phyloP scores from a whole-genome alignment of 257 asterid genomes.

The Anisodus acutangulus region DNA sequence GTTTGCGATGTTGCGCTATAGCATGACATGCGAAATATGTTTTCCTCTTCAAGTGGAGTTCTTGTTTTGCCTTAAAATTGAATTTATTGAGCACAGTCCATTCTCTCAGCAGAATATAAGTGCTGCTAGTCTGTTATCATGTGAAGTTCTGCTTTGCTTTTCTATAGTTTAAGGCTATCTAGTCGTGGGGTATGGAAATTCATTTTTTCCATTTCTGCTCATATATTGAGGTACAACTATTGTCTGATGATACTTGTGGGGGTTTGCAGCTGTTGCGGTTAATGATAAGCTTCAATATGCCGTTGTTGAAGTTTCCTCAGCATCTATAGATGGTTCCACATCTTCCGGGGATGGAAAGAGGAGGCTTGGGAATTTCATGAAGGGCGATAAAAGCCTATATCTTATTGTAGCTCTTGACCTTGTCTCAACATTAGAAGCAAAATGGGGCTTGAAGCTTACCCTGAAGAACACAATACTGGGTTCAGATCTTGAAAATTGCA shows the following conservation, averaged over 20 bases:
- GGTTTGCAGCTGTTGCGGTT: slow-evolving; percentile 82
- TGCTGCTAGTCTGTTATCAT: slow-evolving; percentile 26
- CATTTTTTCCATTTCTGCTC: neutral
- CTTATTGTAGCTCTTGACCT: slow-evolving; percentile 85
- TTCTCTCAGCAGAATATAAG: neutral
- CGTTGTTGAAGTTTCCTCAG: slow-evolving; percentile 74
- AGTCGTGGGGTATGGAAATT: slow-evolving; percentile 20
- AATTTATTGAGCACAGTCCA: neutral
- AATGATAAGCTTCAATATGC: slow-evolving; percentile 90
- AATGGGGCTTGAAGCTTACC: slow-evolving; percentile 78
- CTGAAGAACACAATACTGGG: slow-evolving; percentile 75
- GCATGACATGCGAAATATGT: neutral
- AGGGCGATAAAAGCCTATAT: slow-evolving; percentile 53
- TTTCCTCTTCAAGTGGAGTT: slow-evolving; percentile 20
- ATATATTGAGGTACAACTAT: slow-evolving; percentile 17
- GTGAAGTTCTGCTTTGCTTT: slow-evolving; percentile 5
- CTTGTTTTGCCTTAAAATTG: neutral
- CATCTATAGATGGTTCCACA: slow-evolving; percentile 46
- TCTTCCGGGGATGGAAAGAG: slow-evolving; percentile 59
- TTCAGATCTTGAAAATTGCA: slow-evolving; percentile 84
- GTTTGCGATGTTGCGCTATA: neutral
- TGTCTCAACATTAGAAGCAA: slow-evolving; percentile 81
- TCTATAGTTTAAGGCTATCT: slow-evolving; percentile 11
- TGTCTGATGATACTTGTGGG: slow-evolving; percentile 3
- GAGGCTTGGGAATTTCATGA: slow-evolving; percentile 70